Conservation (phyloP, 768 basidiomycete genomes). For the Russula sp. region DNA sequence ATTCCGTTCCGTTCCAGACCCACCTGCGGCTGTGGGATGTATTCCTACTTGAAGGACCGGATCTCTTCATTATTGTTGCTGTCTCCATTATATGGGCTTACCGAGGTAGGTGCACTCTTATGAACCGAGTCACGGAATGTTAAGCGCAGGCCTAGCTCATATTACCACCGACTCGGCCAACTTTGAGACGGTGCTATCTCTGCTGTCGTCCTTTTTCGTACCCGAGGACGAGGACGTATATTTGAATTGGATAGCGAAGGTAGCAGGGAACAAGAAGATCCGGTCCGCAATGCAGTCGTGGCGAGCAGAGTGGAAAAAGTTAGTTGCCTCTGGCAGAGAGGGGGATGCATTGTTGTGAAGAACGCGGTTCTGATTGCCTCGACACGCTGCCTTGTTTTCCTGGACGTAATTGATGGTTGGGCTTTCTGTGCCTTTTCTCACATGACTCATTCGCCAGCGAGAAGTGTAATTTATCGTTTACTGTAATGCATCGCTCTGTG, state of each 20-base stretch:
- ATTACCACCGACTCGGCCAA: slow-evolving; percentile 69
- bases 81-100: slow-evolving; percentile 90
- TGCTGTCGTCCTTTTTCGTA: slow-evolving; percentile 91
- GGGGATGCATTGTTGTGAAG: slow-evolving; percentile 51
- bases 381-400: background rate
- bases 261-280: slow-evolving; percentile 57
- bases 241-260: slow-evolving; percentile 70
- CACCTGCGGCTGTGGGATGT: slow-evolving; percentile 95
- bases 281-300: slow-evolving; percentile 64
- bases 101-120: slow-evolving; percentile 45
- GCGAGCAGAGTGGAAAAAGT: slow-evolving; percentile 73
- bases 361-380: background rate
- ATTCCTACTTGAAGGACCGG: slow-evolving; percentile 84
- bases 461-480: slow-evolving; percentile 12
- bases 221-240: slow-evolving; percentile 84
- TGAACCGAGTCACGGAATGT: background rate
- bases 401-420: background rate
- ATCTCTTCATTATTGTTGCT: slow-evolving; percentile 80
- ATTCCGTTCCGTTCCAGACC: slow-evolving; percentile 91
- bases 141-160: slow-evolving; percentile 49
- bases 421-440: background rate
- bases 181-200: slow-evolving; percentile 89
- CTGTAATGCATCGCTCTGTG: too few relatives aligned
- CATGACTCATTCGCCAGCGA: background rate
- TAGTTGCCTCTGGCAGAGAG: slow-evolving; percentile 62